Evolutionary conservation across 1,284 basidiomycete species (phyloP).

Genomic region (Trametes sp.): DNA sequence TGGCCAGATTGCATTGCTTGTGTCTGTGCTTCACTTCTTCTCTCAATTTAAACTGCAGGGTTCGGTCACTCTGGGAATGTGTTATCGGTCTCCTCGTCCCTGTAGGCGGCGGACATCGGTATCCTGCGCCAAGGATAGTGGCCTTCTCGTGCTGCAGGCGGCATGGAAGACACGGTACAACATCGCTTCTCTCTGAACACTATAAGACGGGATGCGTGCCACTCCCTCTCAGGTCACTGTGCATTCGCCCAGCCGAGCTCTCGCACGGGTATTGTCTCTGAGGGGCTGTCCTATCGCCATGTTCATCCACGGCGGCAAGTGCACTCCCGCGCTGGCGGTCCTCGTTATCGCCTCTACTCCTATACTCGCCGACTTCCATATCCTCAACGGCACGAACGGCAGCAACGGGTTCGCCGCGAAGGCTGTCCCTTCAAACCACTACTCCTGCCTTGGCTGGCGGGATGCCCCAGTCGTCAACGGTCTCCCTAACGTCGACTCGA

Average conservation of each 20-base stretch:
- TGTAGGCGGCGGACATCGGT: no score
- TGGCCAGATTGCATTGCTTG: no score
- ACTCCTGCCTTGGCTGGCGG: conserved; percentile 5
- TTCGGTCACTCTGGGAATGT: no score
- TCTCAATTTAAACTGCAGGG: no score
- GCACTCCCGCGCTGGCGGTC: not conserved
- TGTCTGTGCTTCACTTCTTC: no score
- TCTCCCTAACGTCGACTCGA: not conserved
- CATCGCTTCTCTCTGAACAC: not conserved
- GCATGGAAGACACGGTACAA: not conserved
- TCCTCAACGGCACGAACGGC: conserved; percentile 11
- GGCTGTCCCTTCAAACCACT: conserved; percentile 12
- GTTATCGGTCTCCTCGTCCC: no score
- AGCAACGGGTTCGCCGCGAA: conserved; percentile 5
- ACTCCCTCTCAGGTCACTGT: not conserved
- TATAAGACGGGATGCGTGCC: not conserved
- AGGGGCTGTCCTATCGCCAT: not conserved
- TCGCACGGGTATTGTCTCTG: not conserved
- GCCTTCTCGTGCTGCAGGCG: not conserved
- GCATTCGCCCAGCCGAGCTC: not conserved
- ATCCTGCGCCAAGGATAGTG: no score
- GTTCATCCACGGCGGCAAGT: not conserved
- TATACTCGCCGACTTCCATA: conserved; percentile 8
- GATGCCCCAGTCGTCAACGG: conserved; percentile 3
- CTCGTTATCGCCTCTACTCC: not conserved